Base-by-base conservation (phyloP, 2,329 filamentous ascomycete species). In the Aureobasidium vineae region DNA sequence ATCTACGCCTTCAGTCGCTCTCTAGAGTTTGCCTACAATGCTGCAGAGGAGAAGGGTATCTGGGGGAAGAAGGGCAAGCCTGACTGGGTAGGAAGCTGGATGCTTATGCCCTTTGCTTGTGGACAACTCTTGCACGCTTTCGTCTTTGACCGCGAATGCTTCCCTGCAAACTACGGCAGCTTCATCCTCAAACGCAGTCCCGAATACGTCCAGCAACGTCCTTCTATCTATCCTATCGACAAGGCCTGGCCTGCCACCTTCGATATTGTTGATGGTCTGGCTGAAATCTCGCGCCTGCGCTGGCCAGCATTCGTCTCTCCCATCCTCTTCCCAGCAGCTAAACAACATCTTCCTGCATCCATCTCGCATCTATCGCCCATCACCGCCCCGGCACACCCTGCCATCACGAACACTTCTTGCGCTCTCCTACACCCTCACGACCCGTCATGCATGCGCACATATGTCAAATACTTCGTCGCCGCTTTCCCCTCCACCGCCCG, bases 241-340 rank as follows among this genome's bases (percentile, higher is more conserved):
- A 80, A 91, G 31, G 80, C 82, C 38, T 98, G 94, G 93, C 95
- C 93, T 1, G 82, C 81, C 47, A 84, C 87, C 1, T 86, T 88
- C 72, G 85, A 92, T 68, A 88, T 97, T 33, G 86, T 96, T 13
- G 90, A 96, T 70, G 92, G 86, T 56, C 79, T 99, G 19, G 91
- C 88, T 4, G 84, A 90, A 71, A 94, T 97, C 81, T 91, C 92
- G 19, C 85, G 85, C 70, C 83, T 94, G 26, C 87, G 87, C 74
- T 97, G 94, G 91, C 94, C 93, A 83, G 90, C 89, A 0, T 97
- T 92, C 76, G 83, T 90, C 60, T 94, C 91, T 0, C 94, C 94
- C 0, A 94, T 92, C 47, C 84, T 97, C 67, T 96, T 96, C 77
- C 93, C 93, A 0, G 82, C 82, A 69, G 83, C 85, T 16, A 72